Percentiles rank a stretch among this genome's conserved stretches.
These are phyloP conservation scores for Cryptosporidium bovis DNA, from an alignment of 169 alveolate species.

Conservation along the genomic window DNA sequence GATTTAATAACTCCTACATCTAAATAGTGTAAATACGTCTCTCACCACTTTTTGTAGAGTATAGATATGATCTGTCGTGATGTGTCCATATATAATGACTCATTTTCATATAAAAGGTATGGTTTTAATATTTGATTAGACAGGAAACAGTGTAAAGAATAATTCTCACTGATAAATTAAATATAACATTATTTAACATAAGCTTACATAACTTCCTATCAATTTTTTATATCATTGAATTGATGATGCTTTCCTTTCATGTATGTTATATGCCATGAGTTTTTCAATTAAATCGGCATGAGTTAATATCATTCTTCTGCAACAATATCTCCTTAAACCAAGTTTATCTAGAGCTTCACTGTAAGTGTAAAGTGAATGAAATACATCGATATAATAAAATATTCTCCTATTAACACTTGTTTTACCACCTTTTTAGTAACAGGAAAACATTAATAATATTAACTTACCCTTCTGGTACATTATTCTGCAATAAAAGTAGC, in stretches of 20 bases:
- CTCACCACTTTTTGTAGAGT: too few relatives aligned
- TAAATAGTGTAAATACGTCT: too few relatives aligned
- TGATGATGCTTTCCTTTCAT: constrained; percentile 69
- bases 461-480: constrained; percentile 89
- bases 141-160: too few relatives aligned
- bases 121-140: too few relatives aligned
- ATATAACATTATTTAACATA: too few relatives aligned
- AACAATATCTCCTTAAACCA: constrained; percentile 92
- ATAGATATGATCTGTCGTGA: too few relatives aligned
- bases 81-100: too few relatives aligned
- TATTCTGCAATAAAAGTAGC: constrained; percentile 89
- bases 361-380: background rate
- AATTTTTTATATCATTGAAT: too few relatives aligned
- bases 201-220: too few relatives aligned
- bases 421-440: background rate
- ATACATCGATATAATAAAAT: background rate
- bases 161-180: too few relatives aligned
- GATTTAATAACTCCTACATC: too few relatives aligned
- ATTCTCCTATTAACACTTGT: background rate
- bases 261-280: constrained; percentile 94
- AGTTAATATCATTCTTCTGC: constrained; percentile 97
- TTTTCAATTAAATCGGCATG: constrained; percentile 98
- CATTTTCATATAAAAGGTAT: too few relatives aligned
- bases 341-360: constrained; percentile 94
- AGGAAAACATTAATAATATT: background rate